These are phyloP conservation scores for Ochetophila trinervis DNA, from an alignment of 306 rosid species.

Conservation along the genomic window DNA sequence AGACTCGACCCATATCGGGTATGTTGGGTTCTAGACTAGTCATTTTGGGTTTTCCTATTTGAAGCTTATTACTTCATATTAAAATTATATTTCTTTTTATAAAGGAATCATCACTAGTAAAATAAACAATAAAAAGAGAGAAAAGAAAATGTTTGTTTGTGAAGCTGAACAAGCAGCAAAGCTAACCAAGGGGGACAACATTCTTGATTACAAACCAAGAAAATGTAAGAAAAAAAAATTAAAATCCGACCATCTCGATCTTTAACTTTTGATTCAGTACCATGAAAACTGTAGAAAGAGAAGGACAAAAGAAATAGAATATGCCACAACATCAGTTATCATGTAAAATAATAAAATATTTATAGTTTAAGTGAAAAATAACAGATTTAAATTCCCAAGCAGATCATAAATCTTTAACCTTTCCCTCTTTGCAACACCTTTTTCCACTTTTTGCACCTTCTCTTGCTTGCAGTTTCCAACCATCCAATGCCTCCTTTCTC, in stretches of 20 bases:
- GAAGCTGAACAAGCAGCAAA: neutral
- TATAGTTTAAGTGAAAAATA: constrained; percentile 11
- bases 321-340: constrained; percentile 6
- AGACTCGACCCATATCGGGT: too few relatives aligned
- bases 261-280: constrained; percentile 62
- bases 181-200: constrained; percentile 37
- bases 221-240: constrained; percentile 25
- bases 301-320: constrained; percentile 30
- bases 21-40: too few relatives aligned
- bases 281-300: constrained; percentile 63
- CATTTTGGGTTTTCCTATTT: too few relatives aligned
- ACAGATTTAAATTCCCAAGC: constrained; percentile 46
- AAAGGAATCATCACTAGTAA: too few relatives aligned
- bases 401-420: constrained; percentile 47
- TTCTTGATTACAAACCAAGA: constrained; percentile 54
- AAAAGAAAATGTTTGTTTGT: neutral
- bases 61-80: too few relatives aligned
- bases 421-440: constrained; percentile 34
- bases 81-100: too few relatives aligned
- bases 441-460: constrained; percentile 44
- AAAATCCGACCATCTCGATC: constrained; percentile 14
- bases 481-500: constrained; percentile 79
- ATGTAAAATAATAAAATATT: neutral
- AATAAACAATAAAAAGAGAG: neutral
- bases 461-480: constrained; percentile 82